Conservation (phyloP, 1,284 basidiomycete species). For the Phellinidium pouzarii region DNA sequence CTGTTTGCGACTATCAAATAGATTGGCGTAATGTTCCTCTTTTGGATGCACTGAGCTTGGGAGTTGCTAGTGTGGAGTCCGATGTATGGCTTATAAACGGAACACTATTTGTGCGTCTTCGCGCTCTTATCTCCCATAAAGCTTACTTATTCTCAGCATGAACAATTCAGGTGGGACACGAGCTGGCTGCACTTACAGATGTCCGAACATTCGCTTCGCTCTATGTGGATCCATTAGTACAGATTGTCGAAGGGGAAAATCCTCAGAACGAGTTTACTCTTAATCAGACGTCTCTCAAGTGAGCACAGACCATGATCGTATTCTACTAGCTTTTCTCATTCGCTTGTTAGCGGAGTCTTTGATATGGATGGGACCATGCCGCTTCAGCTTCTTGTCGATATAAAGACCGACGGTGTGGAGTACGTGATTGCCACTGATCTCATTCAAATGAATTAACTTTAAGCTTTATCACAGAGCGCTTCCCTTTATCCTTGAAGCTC, state of each 20-base stretch:
- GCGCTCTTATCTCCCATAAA: background rate
- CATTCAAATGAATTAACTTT: background rate
- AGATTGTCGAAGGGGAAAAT: slow-evolving; percentile 39
- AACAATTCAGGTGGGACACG: slow-evolving; percentile 39
- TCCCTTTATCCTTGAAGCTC: slow-evolving; percentile 37
- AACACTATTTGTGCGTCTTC: slow-evolving; percentile 36
- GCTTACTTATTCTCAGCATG: slow-evolving; percentile 19
- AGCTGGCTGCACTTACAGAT: slow-evolving; percentile 31
- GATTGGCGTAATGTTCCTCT: slow-evolving; percentile 51
- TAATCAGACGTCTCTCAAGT: slow-evolving; percentile 38
- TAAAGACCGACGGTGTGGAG: slow-evolving; percentile 46
- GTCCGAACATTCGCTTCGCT: slow-evolving; percentile 35
- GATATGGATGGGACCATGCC: slow-evolving; percentile 37
- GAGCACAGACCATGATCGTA: slow-evolving; percentile 18
- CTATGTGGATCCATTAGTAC: slow-evolving; percentile 42
- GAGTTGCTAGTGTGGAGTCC: slow-evolving; percentile 49
- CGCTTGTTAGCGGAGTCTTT: slow-evolving; percentile 35
- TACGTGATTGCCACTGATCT: slow-evolving; percentile 24
- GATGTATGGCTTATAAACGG: slow-evolving; percentile 45
- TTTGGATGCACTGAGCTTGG: slow-evolving; percentile 41
- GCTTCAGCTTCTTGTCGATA: slow-evolving; percentile 44
- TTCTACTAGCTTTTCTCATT: slow-evolving; percentile 5
- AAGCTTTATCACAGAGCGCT: slow-evolving; percentile 31
- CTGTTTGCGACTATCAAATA: slow-evolving; percentile 20
- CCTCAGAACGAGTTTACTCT: slow-evolving; percentile 36